Percentiles rank a stretch among this genome's conserved stretches.
These are phyloP conservation scores for Exophiala xenobiotica DNA, from an alignment of 2,329 filamentous ascomycete genomes.

Conservation along the genomic window DNA sequence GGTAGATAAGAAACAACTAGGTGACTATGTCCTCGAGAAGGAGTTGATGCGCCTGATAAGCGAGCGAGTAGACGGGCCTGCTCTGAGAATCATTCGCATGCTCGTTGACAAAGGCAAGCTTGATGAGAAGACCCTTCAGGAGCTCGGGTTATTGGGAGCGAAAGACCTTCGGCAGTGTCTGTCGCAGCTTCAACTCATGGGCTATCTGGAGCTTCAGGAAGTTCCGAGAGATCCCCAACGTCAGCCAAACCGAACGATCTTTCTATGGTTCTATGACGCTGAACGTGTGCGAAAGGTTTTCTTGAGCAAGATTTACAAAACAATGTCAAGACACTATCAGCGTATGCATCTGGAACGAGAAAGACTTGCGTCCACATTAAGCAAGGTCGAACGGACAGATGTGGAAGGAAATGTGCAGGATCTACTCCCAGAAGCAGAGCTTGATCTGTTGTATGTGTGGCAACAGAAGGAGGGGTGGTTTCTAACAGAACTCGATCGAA, in stretches of 20 bases:
- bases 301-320: constrained; percentile 81
- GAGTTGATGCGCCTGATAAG: constrained; percentile 73
- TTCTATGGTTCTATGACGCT: constrained; percentile 86
- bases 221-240: constrained; percentile 84
- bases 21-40: constrained; percentile 67
- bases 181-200: constrained; percentile 79
- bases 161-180: constrained; percentile 82
- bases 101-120: constrained; percentile 82
- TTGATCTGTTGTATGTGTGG: constrained; percentile 66
- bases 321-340: constrained; percentile 81
- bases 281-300: constrained; percentile 69
- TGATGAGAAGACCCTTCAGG: constrained; percentile 87
- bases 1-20: constrained; percentile 74
- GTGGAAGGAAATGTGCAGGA: constrained; percentile 81
- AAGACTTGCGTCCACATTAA: constrained; percentile 69
- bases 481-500: constrained; percentile 71
- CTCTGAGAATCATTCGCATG: constrained; percentile 77
- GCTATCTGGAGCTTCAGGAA: constrained; percentile 89
- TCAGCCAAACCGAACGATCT: constrained; percentile 78
- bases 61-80: constrained; percentile 20
- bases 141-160: constrained; percentile 78
- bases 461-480: constrained; percentile 66
- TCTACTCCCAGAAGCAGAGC: constrained; percentile 72
- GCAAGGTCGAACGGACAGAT: constrained; percentile 80
- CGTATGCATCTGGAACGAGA: constrained; percentile 74